Evolutionary conservation across 148 eudicot genomes (phyloP), one percentile per base, ranked within the genome.

Genomic region (Spergularia bocconei): DNA sequence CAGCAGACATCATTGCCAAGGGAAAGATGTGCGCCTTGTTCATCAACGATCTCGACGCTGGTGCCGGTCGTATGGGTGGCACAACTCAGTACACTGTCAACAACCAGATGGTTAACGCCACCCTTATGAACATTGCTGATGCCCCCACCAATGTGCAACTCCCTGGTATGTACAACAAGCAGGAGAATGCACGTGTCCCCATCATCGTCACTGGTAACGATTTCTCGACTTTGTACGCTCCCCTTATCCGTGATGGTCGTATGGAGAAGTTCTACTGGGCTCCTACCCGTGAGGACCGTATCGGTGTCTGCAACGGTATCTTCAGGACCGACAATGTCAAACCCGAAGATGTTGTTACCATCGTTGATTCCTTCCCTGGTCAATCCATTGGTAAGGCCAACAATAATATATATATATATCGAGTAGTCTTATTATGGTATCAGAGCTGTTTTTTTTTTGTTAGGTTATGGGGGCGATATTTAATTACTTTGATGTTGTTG

Each of bases 211-310:
- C 98, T 7, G 98, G 98, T 60, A 93, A 93, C 79, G 98, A 93
- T 55, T 93, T 93, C 84, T 93, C 98, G 1, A 93, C 98, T 39
- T 57, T 93, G 70, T 93, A 93, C 52, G 98, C 98, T 44, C 98
- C 98, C 1, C 88, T 93, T 25, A 93, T 93, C 83, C 98, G 98
- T 85, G 98, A 93, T 77, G 98, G 98, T 36, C 98, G 98, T 91
- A 93, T 93, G 98, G 98, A 93, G 88, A 93, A 93, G 83, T 93
- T 91, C 82, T 93, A 93, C 85, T 93, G 98, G 98, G 93, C 98
- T 0, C 98, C 98, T 3, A 93, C 98, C 17, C 87, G 96, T 36
- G 98, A 93, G 80, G 98, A 93, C 79, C 89, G 98, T 74, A 88
- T 93, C 67, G 98, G 98, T 48, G 98, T 93, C 7, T 87, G 91